Base-by-base conservation (phyloP, 164 flowering plant species). In the Macadamia integrifolia region DNA sequence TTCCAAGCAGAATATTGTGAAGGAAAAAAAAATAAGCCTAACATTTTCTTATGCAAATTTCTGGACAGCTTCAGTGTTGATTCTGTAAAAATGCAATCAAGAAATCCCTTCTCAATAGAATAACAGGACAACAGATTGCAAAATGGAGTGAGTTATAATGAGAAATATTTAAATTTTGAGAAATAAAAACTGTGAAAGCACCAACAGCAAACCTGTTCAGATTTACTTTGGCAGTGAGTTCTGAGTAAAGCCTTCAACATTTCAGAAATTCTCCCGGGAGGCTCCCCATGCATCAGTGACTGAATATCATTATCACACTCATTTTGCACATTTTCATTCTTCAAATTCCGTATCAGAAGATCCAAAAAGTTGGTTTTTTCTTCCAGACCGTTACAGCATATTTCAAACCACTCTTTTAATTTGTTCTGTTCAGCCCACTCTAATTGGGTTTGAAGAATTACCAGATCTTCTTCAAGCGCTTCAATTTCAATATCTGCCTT, bases 401-500 rank as follows among this genome's bases (percentile, higher is more conserved):
- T 40, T 46, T 78, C 74, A 60, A 77, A 66, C 78, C 79, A 81
- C 4, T 74, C 71, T 32, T 62, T 46, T 9, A 57, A 53, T 55
- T 70, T 59, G 40, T 66, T 64, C 7, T 65, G 13, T 60, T 79
- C 81, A 59, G 68, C 66, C 78, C 83, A 79, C 8, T 77, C 74
- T n/a, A 79, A 73, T 65, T 82, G 78, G 60, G 75, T 72, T 59
- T 78, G 75, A 50, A 86, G 83, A 44, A 68, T 56, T 6, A 73
- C 69, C 52, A 86, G 62, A 69, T 82, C 78, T 61, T 74, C 75
- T 73, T 82, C 83, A 59, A 84, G 85, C 63, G 80, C 79, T 31
- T 70, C 70, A 55, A 84, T 82, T 62, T 86, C 89, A 48, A 66
- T 58, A 71, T 86, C 84, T 52, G 86, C 85, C 63, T 77, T 81